Percentiles rank a stretch among this genome's conserved stretches.
phyloP scores from a whole-genome alignment of 2,329 filamentous ascomycete genomes.

The Colletotrichum aenigma region DNA sequence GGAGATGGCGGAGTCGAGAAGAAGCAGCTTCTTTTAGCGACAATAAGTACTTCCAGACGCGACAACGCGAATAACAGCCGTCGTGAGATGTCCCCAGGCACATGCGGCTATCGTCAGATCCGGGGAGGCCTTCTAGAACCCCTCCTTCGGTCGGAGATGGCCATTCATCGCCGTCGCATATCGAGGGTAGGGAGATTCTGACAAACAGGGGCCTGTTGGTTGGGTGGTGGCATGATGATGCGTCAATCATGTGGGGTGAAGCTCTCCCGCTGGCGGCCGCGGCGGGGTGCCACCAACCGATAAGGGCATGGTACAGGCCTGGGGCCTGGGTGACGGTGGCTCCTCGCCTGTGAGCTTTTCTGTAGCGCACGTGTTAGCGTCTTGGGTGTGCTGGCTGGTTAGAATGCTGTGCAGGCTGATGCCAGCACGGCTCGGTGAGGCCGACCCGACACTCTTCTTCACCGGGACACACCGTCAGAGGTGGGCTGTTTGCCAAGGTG shows the following conservation, averaged over 20 bases:
- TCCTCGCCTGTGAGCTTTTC: background rate
- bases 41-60: background rate
- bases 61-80: background rate
- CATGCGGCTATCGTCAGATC: conserved; percentile 4
- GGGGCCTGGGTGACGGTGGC: background rate
- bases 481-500: background rate
- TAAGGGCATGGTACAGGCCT: background rate
- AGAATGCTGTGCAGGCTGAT: background rate
- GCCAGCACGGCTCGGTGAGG: background rate
- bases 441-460: background rate
- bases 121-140: conserved; percentile 10
- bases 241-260: conserved; percentile 19
- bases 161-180: conserved; percentile 17
- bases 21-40: background rate
- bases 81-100: background rate
- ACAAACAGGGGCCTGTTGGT: conserved; percentile 21
- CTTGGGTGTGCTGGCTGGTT: background rate
- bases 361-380: background rate
- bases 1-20: conserved; percentile 11
- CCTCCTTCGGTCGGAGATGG: background rate
- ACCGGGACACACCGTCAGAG: background rate
- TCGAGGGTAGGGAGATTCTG: conserved; percentile 16
- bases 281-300: background rate
- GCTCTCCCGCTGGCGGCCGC: conserved; percentile 4
- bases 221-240: conserved; percentile 21